Percentiles rank a stretch among this genome's conserved stretches.
Evolutionary conservation across 2,329 filamentous ascomycete genomes (phyloP).

Genomic region (Ceratocystis smalleyi): DNA sequence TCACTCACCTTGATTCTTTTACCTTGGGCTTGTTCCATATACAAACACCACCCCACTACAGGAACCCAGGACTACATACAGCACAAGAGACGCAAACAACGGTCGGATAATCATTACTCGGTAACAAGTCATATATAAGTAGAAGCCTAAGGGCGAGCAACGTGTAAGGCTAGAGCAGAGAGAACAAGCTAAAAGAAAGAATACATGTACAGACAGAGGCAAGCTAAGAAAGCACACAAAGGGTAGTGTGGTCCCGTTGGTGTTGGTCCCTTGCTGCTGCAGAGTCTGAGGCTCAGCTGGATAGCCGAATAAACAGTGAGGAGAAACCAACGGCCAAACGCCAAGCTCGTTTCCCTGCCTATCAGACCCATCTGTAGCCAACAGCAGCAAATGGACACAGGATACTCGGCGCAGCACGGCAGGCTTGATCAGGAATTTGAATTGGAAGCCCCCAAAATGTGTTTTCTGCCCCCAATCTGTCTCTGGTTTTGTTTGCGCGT

Average conservation of each 20-base stretch:
- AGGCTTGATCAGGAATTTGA: neutral
- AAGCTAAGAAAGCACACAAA: neutral
- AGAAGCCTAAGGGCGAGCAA: neutral
- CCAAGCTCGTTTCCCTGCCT: neutral
- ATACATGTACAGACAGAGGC: neutral
- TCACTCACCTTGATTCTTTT: too few relatives aligned
- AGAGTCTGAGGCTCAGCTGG: neutral
- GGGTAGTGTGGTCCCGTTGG: neutral
- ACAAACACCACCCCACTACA: too few relatives aligned
- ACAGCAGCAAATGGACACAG: neutral
- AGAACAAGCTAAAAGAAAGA: slow-evolving; percentile 1
- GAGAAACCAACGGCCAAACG: neutral
- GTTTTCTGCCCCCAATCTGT: neutral
- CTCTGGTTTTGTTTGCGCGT: neutral
- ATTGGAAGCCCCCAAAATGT: neutral
- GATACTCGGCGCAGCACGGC: neutral
- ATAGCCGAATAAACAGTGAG: neutral
- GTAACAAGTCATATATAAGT: neutral
- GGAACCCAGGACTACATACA: too few relatives aligned
- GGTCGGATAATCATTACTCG: neutral
- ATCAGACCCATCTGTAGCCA: neutral
- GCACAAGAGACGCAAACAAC: neutral
- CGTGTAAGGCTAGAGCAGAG: neutral
- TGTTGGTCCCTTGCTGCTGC: neutral
- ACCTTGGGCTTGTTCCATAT: too few relatives aligned